phyloP scores from a whole-genome alignment of 139 green algal species.

The Micromonas pusilla region DNA sequence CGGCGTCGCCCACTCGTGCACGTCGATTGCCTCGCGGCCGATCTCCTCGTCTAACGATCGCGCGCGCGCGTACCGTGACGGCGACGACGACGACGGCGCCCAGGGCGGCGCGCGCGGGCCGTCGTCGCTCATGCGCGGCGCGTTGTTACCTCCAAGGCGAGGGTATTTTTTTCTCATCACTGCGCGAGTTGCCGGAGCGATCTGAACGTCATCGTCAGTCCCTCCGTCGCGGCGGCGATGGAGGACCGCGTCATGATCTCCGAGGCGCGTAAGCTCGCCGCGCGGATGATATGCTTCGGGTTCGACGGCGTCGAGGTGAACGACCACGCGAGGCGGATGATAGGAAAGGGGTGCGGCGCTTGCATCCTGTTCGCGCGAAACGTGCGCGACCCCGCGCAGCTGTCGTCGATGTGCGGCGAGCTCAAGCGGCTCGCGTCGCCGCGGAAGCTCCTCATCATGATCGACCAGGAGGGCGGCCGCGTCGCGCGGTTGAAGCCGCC shows the following conservation, averaged over 20 bases:
- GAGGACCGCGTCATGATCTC: neutral
- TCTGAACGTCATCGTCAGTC: too few relatives aligned
- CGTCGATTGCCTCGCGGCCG: too few relatives aligned
- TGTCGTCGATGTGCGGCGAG: conserved; percentile 17
- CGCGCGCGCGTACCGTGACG: too few relatives aligned
- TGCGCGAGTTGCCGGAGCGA: too few relatives aligned
- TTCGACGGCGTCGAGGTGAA: conserved; percentile 32
- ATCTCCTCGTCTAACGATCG: too few relatives aligned
- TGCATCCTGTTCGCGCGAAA: conserved; percentile 44
- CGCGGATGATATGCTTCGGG: conserved; percentile 34
- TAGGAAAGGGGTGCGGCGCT: conserved; percentile 36
- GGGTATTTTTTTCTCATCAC: too few relatives aligned
- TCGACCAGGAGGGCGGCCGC: conserved; percentile 31
- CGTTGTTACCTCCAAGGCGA: too few relatives aligned
- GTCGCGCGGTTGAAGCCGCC: conserved; percentile 10
- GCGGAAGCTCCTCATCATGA: conserved; percentile 24
- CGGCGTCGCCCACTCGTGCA: too few relatives aligned
- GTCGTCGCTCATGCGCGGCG: too few relatives aligned
- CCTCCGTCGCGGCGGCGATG: neutral
- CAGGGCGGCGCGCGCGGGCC: too few relatives aligned
- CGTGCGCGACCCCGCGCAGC: conserved; percentile 36
- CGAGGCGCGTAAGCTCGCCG: neutral
- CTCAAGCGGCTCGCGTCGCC: conserved; percentile 17
- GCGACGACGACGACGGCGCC: too few relatives aligned
- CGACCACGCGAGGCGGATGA: conserved; percentile 26